Evolutionary conservation across 202 grass and related monocot species (phyloP).

Genomic region (Cymbopogon flexuosus): DNA sequence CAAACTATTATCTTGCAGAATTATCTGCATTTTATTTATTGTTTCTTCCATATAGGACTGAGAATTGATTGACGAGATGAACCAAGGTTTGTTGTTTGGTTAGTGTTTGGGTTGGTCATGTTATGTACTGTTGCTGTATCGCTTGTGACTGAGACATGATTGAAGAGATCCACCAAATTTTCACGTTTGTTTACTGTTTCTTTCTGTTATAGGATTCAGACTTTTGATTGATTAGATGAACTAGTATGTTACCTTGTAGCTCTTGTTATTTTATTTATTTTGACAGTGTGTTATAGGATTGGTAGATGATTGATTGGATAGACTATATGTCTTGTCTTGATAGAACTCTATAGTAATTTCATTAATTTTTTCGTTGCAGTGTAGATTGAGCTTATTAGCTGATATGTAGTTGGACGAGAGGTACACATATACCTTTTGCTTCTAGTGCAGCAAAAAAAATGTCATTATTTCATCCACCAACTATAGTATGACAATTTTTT

Average conservation of each 20-base stretch:
- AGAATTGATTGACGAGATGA: background rate
- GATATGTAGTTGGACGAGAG: background rate
- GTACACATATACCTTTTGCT: background rate
- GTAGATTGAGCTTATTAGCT: background rate
- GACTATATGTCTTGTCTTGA: background rate
- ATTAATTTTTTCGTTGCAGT: background rate
- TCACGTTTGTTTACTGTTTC: background rate
- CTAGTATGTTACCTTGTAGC: background rate
- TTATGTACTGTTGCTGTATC: background rate
- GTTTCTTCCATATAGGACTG: background rate
- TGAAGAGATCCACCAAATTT: background rate
- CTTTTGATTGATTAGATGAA: background rate
- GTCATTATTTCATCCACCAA: background rate
- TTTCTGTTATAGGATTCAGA: background rate
- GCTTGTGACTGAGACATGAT: background rate
- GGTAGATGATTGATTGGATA: background rate
- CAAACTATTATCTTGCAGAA: slow-evolving; percentile 1
- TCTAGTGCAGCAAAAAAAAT: background rate
- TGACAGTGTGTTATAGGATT: background rate
- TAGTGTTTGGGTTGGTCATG: background rate
- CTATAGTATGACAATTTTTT: slow-evolving; percentile 8
- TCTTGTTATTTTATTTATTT: background rate
- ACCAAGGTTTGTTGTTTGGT: background rate
- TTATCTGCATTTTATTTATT: background rate
- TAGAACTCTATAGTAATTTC: background rate